phyloP scores from a whole-genome alignment of 164 flowering plant species.

The Umbilicus rupestris region DNA sequence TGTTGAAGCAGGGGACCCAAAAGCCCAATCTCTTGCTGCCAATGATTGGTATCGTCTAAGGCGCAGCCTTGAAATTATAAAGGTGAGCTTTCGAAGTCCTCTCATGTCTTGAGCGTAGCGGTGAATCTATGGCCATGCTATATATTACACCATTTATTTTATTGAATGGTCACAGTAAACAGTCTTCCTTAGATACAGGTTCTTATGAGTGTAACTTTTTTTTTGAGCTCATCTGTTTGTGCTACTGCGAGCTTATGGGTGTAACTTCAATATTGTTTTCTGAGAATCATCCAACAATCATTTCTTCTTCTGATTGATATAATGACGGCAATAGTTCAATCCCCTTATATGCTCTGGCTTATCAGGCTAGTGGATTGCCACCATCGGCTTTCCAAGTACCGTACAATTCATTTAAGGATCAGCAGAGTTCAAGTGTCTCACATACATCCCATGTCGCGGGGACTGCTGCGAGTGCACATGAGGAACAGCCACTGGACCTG shows the following conservation, averaged over 20 bases:
- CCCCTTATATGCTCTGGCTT: constrained; percentile 11
- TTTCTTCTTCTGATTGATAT: background rate
- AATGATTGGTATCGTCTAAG: constrained; percentile 90
- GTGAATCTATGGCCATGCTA: background rate
- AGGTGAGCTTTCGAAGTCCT: constrained; percentile 30
- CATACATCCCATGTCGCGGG: constrained; percentile 16
- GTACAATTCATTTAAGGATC: constrained; percentile 65
- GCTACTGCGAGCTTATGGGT: too few species aligned
- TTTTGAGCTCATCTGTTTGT: too few species aligned
- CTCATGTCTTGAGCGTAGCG: background rate
- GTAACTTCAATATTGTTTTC: background rate
- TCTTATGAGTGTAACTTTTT: background rate
- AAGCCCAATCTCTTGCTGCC: constrained; percentile 43
- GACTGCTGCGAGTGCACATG: constrained; percentile 23
- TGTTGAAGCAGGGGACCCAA: constrained; percentile 72
- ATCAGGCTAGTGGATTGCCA: constrained; percentile 85
- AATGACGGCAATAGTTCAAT: background rate
- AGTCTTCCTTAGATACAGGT: background rate
- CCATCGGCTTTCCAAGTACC: constrained; percentile 85
- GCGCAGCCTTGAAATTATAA: constrained; percentile 87
- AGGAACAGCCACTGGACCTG: constrained; percentile 34
- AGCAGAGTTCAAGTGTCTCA: constrained; percentile 20
- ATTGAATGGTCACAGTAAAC: background rate
- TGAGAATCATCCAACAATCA: background rate
- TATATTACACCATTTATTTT: background rate